These are phyloP conservation scores for Phyllosticta citriasiana DNA, from an alignment of 2,329 filamentous ascomycete genomes.

Conservation along the genomic window DNA sequence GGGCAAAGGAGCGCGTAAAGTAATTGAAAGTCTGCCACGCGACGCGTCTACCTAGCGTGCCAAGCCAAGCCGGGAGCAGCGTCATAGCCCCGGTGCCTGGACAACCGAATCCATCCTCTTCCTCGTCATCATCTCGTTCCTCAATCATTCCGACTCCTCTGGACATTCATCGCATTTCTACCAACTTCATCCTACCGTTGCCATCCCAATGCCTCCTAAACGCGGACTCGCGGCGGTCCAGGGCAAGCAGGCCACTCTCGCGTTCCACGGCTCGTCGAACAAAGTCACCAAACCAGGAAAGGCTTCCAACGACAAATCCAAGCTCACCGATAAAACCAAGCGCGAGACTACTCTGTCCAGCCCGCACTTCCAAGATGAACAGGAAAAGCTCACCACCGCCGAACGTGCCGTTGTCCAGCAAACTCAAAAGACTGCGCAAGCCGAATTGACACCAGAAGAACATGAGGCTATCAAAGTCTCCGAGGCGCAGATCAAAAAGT, in stretches of 20 bases:
- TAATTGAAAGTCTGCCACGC: background rate
- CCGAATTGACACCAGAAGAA: constrained; percentile 33
- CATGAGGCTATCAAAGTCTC: constrained; percentile 53
- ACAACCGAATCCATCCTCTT: background rate
- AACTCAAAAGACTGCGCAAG: constrained; percentile 23
- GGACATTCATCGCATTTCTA: background rate
- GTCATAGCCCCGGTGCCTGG: constrained; percentile 1
- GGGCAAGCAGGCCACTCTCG: constrained; percentile 46
- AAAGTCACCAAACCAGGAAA: constrained; percentile 49
- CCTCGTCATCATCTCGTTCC: constrained; percentile 3
- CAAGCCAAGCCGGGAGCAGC: background rate
- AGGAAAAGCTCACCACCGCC: constrained; percentile 27
- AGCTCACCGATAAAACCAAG: constrained; percentile 24
- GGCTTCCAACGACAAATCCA: constrained; percentile 16
- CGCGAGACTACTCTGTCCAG: constrained; percentile 22
- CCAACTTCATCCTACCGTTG: background rate
- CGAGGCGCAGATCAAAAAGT: constrained; percentile 59
- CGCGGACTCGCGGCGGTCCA: constrained; percentile 23
- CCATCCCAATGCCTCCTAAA: constrained; percentile 34
- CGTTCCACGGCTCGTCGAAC: constrained; percentile 47
- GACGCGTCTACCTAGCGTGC: background rate
- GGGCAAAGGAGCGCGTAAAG: too few relatives aligned
- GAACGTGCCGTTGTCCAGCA: constrained; percentile 32
- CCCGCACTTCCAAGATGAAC: constrained; percentile 2
- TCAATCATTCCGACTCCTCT: background rate